Conservation (phyloP, 83 land plant genomes). For the Picea abies region DNA sequence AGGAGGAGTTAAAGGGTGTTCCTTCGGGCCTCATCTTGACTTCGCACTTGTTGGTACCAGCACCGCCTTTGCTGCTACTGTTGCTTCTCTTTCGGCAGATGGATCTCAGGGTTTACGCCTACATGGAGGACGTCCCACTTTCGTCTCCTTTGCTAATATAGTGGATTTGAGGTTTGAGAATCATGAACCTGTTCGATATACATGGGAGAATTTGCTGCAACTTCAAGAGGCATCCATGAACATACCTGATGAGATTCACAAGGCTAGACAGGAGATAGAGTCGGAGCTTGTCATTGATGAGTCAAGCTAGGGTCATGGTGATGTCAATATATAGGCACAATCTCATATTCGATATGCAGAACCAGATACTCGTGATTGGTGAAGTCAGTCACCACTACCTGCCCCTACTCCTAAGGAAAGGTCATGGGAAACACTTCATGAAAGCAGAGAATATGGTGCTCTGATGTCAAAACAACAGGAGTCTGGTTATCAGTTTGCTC, state of each 20-base stretch:
- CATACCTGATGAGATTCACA: constrained; percentile 38
- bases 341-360: no score
- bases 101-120: constrained; percentile 1
- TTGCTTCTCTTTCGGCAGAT: neutral
- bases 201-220: constrained; percentile 54
- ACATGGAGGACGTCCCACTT: neutral
- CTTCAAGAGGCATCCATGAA: constrained; percentile 46
- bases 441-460: constrained; percentile 34
- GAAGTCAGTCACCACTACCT: constrained; percentile 43
- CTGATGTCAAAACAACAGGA: constrained; percentile 38
- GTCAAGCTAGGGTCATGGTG: constrained; percentile 56
- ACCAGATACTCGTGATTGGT: constrained; percentile 77
- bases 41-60: constrained; percentile 10
- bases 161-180: constrained; percentile 58
- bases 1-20: constrained; percentile 39
- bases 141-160: constrained; percentile 19
- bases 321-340: constrained; percentile 43
- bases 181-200: constrained; percentile 49
- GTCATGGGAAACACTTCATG: constrained; percentile 40
- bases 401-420: constrained; percentile 44
- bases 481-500: constrained; percentile 26
- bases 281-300: constrained; percentile 55
- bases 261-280: constrained; percentile 55
- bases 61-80: neutral
- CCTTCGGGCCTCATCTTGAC: constrained; percentile 37